Percentiles rank a stretch among this genome's conserved stretches.
Evolutionary conservation across 2,329 filamentous ascomycete species (phyloP).

Genomic region (Aspergillus brasiliensis): DNA sequence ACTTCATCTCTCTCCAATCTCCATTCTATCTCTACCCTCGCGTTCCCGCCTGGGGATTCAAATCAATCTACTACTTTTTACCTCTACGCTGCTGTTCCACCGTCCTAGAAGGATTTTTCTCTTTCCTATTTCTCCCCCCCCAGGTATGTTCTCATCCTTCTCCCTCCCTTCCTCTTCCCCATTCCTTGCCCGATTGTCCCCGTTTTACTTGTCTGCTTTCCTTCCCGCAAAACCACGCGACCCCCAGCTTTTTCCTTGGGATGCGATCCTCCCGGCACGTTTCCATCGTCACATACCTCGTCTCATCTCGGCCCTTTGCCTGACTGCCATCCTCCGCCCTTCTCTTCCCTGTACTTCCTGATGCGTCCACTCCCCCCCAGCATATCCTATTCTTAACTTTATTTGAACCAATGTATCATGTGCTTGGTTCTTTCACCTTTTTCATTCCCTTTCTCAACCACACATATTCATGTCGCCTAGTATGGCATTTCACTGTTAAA

Average conservation of each 20-base stretch:
- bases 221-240: constrained; percentile 12
- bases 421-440: background rate
- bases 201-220: constrained; percentile 9
- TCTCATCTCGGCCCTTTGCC: constrained; percentile 7
- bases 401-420: background rate
- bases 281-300: constrained; percentile 11
- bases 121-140: no score
- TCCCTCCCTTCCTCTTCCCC: constrained; percentile 9
- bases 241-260: background rate
- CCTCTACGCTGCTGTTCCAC: no score
- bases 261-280: background rate
- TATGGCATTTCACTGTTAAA: background rate
- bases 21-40: background rate
- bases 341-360: constrained; percentile 9
- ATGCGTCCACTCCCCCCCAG: background rate
- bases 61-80: background rate
- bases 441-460: constrained; percentile 1
- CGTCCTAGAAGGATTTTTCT: background rate
- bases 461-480: background rate
- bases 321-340: constrained; percentile 10
- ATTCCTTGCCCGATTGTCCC: constrained; percentile 2
- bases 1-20: constrained; percentile 7
- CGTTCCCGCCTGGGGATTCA: background rate
- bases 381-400: background rate
- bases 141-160: constrained; percentile 7